Evolutionary conservation across 495 filamentous ascomycete species (phyloP).

Genomic region (Neurospora africana): DNA sequence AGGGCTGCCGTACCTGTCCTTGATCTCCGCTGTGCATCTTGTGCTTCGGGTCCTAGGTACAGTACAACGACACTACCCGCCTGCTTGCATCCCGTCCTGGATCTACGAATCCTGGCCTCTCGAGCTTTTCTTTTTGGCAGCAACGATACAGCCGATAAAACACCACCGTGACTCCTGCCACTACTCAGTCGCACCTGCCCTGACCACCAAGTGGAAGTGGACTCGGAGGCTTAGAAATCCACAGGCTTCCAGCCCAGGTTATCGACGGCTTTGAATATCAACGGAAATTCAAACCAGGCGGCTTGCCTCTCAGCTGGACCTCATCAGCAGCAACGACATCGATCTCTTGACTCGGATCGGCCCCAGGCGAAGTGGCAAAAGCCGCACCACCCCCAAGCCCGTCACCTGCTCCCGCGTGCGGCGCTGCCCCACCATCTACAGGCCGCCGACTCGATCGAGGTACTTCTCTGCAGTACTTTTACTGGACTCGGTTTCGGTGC

Average conservation of each 20-base stretch:
- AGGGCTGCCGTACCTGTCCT: not conserved
- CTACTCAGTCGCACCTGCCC: not conserved
- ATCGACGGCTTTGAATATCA: not conserved
- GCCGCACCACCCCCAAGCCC: slow-evolving; percentile 7
- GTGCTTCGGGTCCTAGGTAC: not conserved
- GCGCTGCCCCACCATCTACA: slow-evolving; percentile 8
- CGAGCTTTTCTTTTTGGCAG: not conserved
- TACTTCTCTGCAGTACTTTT: not conserved
- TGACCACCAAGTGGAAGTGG: not conserved
- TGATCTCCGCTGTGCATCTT: not conserved
- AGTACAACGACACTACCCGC: not conserved
- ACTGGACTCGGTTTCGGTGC: not conserved
- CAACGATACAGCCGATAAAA: not conserved
- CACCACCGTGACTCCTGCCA: not conserved
- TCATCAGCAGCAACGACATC: not conserved
- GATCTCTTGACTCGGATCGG: slow-evolving; percentile 6
- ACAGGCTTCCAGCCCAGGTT: not conserved
- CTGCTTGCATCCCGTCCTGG: not conserved
- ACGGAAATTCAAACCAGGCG: not conserved
- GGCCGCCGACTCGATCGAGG: not conserved
- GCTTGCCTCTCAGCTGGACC: not conserved
- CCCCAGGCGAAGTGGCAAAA: slow-evolving; percentile 11
- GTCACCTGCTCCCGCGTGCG: slow-evolving; percentile 10
- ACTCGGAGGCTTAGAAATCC: not conserved
- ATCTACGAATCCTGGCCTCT: not conserved